Evolutionary conservation across 352 stramenopile species (phyloP), one percentile per base, ranked within the genome.

Genomic region (Phytophthora vignae): DNA sequence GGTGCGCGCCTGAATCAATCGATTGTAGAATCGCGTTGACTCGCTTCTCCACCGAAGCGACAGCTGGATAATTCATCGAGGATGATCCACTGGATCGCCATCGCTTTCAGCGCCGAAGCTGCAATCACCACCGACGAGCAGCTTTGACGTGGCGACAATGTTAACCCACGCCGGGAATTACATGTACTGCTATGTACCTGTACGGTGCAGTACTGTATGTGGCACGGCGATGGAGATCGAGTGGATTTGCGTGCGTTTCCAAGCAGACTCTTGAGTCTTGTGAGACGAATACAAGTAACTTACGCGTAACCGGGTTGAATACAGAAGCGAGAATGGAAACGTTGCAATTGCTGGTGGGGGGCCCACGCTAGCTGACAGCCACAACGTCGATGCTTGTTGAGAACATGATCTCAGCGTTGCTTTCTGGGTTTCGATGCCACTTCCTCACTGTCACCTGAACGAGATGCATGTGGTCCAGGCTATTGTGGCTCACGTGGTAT

Each of bases 1-100:
- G 22, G 19, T 52, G 7, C 36, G 40, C 8, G 29, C 7, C 44
- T 36, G 31, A 56, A 64, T 64, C 60, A 67, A 67, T 60, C 50
- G 36, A 67, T 67, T 68, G 60, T 68, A 55, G 33, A 55, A 68
- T 68, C 61, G 60, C 60, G 54, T 55, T 60, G 54, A 48, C 54
- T 48, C n/a, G 22, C 11, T 57, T 57, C 50, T 29, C 53, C 53
- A 58, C 53, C 14, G 53, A 58, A 27, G 3, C 38, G 4, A 2
- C 38, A 0, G 15, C 27, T 31, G 38, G 38, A n/a, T 17, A n/a
- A 17, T 7, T 12, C 38, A 46, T 12, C 38, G 38, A 17, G 10
- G 10, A 46, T 46, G 10, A 46, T 46, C 15, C 15, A 9, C 38
- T 17, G 27, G 33, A 49, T 63, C 15, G 52, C 48, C 48, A 31